phyloP scores from a whole-genome alignment of 2,329 filamentous ascomycete genomes.

The Pyricularia grisea region DNA sequence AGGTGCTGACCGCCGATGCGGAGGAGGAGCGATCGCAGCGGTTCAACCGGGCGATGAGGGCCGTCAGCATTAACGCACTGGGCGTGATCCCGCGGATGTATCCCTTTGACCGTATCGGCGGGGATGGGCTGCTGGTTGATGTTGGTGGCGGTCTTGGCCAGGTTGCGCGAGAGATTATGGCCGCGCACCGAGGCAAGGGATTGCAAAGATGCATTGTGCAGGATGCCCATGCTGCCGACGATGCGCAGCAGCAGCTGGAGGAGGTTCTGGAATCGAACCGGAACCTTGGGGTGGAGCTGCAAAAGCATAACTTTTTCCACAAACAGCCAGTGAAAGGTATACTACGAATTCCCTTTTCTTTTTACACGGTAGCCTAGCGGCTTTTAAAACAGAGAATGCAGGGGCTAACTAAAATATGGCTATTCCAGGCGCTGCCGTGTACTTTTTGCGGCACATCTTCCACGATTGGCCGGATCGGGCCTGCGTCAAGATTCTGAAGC shows the following conservation, averaged over 20 bases:
- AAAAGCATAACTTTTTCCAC: background rate
- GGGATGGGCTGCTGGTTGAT: background rate
- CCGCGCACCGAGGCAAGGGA: background rate
- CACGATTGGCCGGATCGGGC: constrained; percentile 14
- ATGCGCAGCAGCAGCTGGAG: background rate
- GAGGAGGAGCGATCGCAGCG: background rate
- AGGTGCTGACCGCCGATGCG: background rate
- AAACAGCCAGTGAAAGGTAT: background rate
- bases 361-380: background rate
- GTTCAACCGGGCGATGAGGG: background rate
- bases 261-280: background rate
- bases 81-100: background rate
- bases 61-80: background rate
- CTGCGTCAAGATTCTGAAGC: constrained; percentile 9
- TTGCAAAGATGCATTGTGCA: background rate
- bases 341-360: background rate
- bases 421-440: constrained; percentile 5
- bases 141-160: background rate
- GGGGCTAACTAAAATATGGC: background rate
- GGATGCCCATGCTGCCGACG: background rate
- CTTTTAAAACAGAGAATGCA: background rate
- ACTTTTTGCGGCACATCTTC: constrained; percentile 12
- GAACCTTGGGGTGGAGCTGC: background rate
- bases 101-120: background rate
- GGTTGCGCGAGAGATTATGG: background rate